phyloP scores from a whole-genome alignment of 1,139 yeast species.

The Nadsonia starkeyi-henricii region DNA sequence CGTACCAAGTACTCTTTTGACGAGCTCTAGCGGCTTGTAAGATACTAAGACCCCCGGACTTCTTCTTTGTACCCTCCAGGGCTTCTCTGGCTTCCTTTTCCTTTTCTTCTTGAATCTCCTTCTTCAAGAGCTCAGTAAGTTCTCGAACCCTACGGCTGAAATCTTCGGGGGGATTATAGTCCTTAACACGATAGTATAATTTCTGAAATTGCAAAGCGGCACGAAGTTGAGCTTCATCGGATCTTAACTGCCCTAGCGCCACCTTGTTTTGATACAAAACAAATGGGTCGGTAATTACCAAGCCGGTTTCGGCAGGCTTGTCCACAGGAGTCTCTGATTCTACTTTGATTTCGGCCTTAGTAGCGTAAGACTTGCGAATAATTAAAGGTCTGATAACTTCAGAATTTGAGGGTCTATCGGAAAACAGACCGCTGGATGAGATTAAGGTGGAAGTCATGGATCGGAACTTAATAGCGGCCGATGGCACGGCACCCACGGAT shows the following conservation, averaged over 20 bases:
- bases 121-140: slow-evolving; percentile 15
- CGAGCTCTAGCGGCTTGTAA: slow-evolving; percentile 5
- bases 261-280: slow-evolving; percentile 42
- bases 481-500: not conserved
- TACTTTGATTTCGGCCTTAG: not conserved
- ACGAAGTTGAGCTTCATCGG: slow-evolving; percentile 46
- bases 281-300: slow-evolving; percentile 52
- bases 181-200: slow-evolving; percentile 42
- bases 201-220: slow-evolving; percentile 53
- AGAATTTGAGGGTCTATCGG: too few relatives aligned
- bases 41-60: slow-evolving; percentile 1
- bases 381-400: too few relatives aligned
- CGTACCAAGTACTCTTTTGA: slow-evolving; percentile 13
- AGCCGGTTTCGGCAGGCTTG: not conserved
- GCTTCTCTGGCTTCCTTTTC: slow-evolving; percentile 2
- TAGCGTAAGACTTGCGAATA: not conserved
- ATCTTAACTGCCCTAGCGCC: slow-evolving; percentile 34
- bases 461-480: not conserved
- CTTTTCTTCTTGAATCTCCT: slow-evolving; percentile 8
- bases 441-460: not conserved
- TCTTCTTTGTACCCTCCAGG: slow-evolving; percentile 2
- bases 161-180: slow-evolving; percentile 45
- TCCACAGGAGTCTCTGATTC: not conserved
- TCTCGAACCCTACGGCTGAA: slow-evolving; percentile 30
- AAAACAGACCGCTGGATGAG: not conserved